Evolutionary conservation across 2,329 filamentous ascomycete genomes (phyloP).

Genomic region (Fusarium penzigii): DNA sequence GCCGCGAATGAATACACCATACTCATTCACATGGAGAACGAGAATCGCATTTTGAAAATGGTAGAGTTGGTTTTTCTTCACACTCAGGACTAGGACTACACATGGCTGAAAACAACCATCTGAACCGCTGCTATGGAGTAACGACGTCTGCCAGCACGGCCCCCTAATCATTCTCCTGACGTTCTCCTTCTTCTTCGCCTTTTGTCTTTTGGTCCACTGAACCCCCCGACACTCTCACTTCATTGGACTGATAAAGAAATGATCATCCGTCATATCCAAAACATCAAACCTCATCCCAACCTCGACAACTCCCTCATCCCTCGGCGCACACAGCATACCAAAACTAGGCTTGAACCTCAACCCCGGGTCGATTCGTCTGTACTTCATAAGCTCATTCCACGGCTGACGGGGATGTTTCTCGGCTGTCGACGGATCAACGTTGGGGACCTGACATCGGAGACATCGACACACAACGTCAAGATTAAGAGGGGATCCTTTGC

Average conservation of each 20-base stretch:
- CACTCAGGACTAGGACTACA: no score
- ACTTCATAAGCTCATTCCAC: conserved; percentile 63
- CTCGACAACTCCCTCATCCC: conserved; percentile 52
- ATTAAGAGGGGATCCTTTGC: conserved; percentile 32
- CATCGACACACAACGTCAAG: conserved; percentile 62
- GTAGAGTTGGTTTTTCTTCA: no score
- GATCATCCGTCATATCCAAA: conserved; percentile 55
- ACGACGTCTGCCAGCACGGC: no score
- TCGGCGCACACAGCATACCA: conserved; percentile 64
- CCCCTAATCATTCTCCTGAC: no score
- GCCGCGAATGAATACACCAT: no score
- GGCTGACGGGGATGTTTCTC: conserved; percentile 59
- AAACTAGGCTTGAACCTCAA: conserved; percentile 67
- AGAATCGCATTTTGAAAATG: no score
- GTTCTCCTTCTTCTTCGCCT: no score
- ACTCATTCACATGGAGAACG: no score
- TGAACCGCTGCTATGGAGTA: no score
- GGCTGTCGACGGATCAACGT: conserved; percentile 64
- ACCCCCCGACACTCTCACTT: conserved; percentile 10
- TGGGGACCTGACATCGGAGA: conserved; percentile 62
- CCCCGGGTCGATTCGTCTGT: conserved; percentile 59
- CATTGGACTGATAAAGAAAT: conserved; percentile 38
- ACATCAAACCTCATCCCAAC: conserved; percentile 63
- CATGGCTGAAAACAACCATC: no score
- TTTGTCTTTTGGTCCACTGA: no score